Evolutionary conservation across 2,329 filamentous ascomycete genomes (phyloP).

Genomic region (Penicillium freii): DNA sequence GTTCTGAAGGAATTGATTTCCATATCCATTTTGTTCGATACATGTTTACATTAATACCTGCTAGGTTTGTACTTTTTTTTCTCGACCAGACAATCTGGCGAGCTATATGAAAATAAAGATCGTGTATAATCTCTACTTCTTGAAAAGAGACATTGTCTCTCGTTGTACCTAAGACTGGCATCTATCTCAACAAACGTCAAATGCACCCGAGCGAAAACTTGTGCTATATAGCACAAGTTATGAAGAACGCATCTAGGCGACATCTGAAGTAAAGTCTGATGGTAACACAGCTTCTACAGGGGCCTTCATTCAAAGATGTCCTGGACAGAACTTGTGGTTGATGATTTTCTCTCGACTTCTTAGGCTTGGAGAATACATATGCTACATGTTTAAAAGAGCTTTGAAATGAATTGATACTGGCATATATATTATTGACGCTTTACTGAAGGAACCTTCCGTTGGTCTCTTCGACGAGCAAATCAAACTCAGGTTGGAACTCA

Average conservation of each 20-base stretch:
- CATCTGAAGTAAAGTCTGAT: background rate
- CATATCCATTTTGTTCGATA: conserved; percentile 17
- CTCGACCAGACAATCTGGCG: background rate
- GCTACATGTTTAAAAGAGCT: background rate
- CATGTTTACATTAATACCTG: conserved; percentile 5
- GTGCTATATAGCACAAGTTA: background rate
- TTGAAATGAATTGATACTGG: background rate
- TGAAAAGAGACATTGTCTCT: background rate
- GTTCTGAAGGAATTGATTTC: conserved; percentile 16
- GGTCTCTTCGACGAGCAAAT: conserved; percentile 39
- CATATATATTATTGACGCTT: background rate
- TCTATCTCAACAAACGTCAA: background rate
- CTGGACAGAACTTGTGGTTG: background rate
- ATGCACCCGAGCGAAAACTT: background rate
- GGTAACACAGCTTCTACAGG: background rate
- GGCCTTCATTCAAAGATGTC: background rate
- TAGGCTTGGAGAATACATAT: background rate
- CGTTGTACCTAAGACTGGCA: too few relatives aligned
- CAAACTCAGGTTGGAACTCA: conserved; percentile 42
- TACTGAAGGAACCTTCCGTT: conserved; percentile 34
- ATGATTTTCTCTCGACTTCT: background rate
- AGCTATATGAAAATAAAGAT: background rate
- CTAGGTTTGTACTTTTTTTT: background rate
- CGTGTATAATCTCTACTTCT: background rate
- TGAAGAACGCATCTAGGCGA: background rate